These are phyloP conservation scores for Euphrasia arctica DNA, from an alignment of 305 asterid genomes.

Conservation along the genomic window DNA sequence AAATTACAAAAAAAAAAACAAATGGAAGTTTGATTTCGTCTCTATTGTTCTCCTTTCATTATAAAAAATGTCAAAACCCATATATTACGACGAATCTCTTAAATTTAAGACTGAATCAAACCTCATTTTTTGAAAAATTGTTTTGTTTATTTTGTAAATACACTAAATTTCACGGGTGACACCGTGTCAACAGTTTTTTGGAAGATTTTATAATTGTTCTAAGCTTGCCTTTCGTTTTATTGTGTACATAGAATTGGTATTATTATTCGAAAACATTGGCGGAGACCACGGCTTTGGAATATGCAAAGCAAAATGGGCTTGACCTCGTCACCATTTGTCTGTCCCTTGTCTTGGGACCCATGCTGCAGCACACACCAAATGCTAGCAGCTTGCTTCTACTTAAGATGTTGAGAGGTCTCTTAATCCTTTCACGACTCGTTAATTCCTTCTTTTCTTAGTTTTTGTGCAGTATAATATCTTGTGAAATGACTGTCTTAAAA, in stretches of 20 bases:
- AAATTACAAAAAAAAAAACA: background rate
- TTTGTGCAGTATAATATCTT: background rate
- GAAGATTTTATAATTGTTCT: background rate
- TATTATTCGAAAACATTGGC: conserved; percentile 65
- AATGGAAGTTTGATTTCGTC: background rate
- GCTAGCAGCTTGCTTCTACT: conserved; percentile 57
- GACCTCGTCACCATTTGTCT: conserved; percentile 56
- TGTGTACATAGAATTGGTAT: conserved; percentile 64
- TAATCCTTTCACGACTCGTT: background rate
- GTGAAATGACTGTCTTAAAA: background rate
- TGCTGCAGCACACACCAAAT: conserved; percentile 54
- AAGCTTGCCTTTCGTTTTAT: conserved; percentile 12
- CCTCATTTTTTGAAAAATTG: background rate
- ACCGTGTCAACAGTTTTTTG: background rate
- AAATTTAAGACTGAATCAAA: background rate
- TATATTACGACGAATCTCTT: too few species aligned
- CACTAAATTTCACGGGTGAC: background rate
- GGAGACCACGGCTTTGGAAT: conserved; percentile 60
- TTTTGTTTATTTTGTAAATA: background rate
- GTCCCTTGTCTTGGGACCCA: conserved; percentile 58
- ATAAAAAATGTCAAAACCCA: background rate
- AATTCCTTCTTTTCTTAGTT: background rate
- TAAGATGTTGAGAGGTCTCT: conserved; percentile 59
- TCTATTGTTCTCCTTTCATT: background rate
- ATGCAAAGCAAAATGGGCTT: conserved; percentile 51